Evolutionary conservation across 1,284 basidiomycete species (phyloP).

Genomic region (Xerocomus amazonicus): DNA sequence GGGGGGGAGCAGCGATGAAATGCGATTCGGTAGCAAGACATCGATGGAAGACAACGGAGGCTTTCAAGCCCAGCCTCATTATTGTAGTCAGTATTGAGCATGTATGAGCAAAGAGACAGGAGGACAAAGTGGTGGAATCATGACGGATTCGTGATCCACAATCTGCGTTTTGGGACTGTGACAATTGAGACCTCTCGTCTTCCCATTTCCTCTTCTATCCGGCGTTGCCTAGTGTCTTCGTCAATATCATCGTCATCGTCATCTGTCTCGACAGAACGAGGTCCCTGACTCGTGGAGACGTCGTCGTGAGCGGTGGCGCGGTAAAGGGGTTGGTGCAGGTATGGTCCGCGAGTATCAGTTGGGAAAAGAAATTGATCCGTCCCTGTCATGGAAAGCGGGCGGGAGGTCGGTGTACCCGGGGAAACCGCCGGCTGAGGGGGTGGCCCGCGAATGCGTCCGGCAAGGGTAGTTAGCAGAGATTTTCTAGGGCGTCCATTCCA

Average conservation of each 20-base stretch:
- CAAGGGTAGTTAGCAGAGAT: constrained; percentile 54
- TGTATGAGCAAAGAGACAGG: constrained; percentile 6
- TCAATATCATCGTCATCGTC: constrained; percentile 68
- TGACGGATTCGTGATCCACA: constrained; percentile 68
- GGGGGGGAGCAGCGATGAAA: constrained; percentile 7
- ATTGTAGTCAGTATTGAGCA: constrained; percentile 24
- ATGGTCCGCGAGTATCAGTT: constrained; percentile 47
- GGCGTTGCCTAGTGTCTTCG: constrained; percentile 64
- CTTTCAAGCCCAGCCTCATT: constrained; percentile 12
- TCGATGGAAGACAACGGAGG: constrained; percentile 10
- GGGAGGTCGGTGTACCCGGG: constrained; percentile 31
- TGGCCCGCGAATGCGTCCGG: constrained; percentile 44
- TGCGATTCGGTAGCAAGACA: constrained; percentile 16
- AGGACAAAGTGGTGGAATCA: constrained; percentile 14
- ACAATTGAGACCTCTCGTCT: constrained; percentile 76
- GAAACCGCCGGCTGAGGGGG: constrained; percentile 21
- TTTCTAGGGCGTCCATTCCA: constrained; percentile 53
- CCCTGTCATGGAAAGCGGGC: constrained; percentile 38
- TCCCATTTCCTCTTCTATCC: constrained; percentile 76
- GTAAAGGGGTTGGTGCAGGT: constrained; percentile 58
- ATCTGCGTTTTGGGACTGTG: constrained; percentile 69
- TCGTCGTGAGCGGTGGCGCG: constrained; percentile 50
- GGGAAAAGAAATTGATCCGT: constrained; percentile 48
- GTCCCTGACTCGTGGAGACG: constrained; percentile 35
- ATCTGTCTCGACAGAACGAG: constrained; percentile 48